A percentile compares a stretch with the other conserved stretches of the same genome.
phyloP scores from a whole-genome alignment of 306 rosid genomes.

The Ammopiptanthus mongolicus region DNA sequence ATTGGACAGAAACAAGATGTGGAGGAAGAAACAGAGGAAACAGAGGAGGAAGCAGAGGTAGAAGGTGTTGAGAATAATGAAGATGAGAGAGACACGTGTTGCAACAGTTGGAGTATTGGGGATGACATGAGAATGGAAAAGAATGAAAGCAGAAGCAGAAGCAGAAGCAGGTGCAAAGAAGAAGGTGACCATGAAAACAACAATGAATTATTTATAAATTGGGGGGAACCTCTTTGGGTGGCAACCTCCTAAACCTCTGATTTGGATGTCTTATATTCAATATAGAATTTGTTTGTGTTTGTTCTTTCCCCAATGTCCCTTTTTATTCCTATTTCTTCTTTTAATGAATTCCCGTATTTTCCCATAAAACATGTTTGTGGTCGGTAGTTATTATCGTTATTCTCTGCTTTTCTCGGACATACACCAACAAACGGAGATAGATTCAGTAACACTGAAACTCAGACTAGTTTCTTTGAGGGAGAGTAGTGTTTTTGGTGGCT shows the following conservation, averaged over 20 bases:
- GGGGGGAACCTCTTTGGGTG: constrained; percentile 56
- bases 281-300: not conserved
- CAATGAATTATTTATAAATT: constrained; percentile 26
- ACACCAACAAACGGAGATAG: not conserved
- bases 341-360: not conserved
- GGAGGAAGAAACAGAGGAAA: constrained; percentile 7
- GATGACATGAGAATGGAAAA: constrained; percentile 30
- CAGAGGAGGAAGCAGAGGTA: not conserved
- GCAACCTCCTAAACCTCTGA: constrained; percentile 41
- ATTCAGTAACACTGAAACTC: not conserved
- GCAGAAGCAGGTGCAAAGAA: constrained; percentile 58
- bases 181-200: constrained; percentile 46
- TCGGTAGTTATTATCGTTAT: constrained; percentile 56
- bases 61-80: not conserved
- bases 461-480: not conserved
- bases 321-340: not conserved
- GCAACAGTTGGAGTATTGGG: not conserved
- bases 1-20: not conserved
- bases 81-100: constrained; percentile 21
- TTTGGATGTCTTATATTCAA: constrained; percentile 3
- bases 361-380: constrained; percentile 11
- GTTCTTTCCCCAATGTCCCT: constrained; percentile 10
- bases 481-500: no score
- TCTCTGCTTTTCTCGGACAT: not conserved
- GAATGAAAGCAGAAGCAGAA: constrained; percentile 23